Evolutionary conservation across 2,329 filamentous ascomycete species (phyloP), one percentile per base, ranked within the genome.

Genomic region (Apiospora hydei): DNA sequence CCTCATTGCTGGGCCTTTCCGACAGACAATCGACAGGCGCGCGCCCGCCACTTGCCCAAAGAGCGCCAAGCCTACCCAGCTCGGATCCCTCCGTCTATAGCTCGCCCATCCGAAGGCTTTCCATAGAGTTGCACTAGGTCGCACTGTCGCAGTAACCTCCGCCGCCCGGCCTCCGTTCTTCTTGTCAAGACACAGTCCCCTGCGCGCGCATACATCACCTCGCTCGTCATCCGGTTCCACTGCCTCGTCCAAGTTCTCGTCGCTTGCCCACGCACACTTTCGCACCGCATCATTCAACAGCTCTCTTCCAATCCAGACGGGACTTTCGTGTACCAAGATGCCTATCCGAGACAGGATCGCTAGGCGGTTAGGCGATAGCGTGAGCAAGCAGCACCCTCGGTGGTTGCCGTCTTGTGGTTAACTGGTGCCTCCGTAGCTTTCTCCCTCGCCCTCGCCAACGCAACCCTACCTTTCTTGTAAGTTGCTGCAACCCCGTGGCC

Each of bases 401-500:
- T 41, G 34, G 30, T 41, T 64, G 66, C 66, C 44, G 41, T 47
- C 41, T 34, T 44, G 41, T 44, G 41, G 66, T 68, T 68, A 68
- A 44, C 41, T 30, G 24, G 26, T 30, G 66, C 24, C 24, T 47
- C 26, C 43, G 66, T 47, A 80, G 79, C 74, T 80, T 34, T 80
- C 80, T 43, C 79, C 79, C 7, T 76, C 79, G 13, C 79, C 78
- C n/a, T 83, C 83, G 2, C 81, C 84, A 0, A 80, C 81, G 61
- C 78, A 83, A 57, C 80, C 84, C 11, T 85, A 86, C 75, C 81
- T 86, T 1, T 86, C 84, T 13, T 86, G 84, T 85, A 78, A 83
- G 84, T 82, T 71, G 14, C 11, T 67, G 18, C 38, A 49, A 4
- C 18, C 38, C 18, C 6, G 38, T 8, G 6, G 26, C 4, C 38